A percentile compares a stretch with the other conserved stretches of the same genome.
Evolutionary conservation across 2,329 filamentous ascomycete genomes (phyloP).

Genomic region (Diaporthe destruens): DNA sequence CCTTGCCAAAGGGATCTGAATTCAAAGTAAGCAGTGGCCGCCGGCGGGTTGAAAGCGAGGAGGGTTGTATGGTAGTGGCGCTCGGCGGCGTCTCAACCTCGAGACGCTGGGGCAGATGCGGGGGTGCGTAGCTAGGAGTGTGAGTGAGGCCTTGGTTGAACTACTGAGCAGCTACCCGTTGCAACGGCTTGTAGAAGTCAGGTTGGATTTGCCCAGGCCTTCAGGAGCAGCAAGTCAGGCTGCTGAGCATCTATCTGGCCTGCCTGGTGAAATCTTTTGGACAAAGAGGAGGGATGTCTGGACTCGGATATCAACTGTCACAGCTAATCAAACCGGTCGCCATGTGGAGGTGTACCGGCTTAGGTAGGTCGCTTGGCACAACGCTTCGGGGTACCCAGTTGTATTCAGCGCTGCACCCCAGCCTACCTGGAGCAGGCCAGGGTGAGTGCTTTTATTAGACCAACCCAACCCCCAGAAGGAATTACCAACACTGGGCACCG

Average conservation of each 20-base stretch:
- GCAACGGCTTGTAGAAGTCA: background rate
- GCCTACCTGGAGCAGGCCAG: background rate
- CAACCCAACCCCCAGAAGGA: background rate
- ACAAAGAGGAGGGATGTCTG: background rate
- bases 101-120: background rate
- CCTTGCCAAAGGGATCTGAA: background rate
- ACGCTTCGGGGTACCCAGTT: background rate
- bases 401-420: background rate
- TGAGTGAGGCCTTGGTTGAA: background rate
- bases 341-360: conserved; percentile 12
- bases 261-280: background rate
- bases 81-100: background rate
- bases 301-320: background rate
- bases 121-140: background rate
- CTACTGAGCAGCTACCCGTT: background rate
- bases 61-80: background rate
- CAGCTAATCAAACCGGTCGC: conserved; percentile 10
- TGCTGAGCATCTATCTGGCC: background rate
- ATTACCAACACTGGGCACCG: background rate
- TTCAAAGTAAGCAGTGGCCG: background rate
- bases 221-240: background rate
- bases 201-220: background rate
- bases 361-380: conserved; percentile 19
- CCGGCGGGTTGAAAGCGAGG: background rate
- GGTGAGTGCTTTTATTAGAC: background rate